Evolutionary conservation across 2,329 filamentous ascomycete genomes (phyloP).

Genomic region (Cadophora luteo-olivacea): DNA sequence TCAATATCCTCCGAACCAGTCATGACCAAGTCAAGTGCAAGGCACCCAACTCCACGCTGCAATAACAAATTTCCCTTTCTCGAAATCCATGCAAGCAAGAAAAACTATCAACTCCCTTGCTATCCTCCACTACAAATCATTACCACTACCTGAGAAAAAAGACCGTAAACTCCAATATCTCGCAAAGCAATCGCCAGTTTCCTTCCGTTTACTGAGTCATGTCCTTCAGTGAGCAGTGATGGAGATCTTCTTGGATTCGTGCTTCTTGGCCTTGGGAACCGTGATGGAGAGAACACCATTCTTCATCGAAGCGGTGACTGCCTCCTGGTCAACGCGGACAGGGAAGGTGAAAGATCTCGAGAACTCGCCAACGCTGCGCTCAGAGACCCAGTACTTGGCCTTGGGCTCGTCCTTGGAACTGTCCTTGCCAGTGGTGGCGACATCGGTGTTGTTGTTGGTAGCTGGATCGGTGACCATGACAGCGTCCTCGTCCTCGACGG

Average conservation of each 20-base stretch:
- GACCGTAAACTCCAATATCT: neutral
- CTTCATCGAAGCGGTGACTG: slow-evolving; percentile 66
- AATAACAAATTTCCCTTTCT: neutral
- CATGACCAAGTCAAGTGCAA: slow-evolving; percentile 13
- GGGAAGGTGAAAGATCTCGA: slow-evolving; percentile 73
- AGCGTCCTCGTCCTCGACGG: slow-evolving; percentile 57
- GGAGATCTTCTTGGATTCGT: slow-evolving; percentile 60
- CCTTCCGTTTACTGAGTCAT: neutral
- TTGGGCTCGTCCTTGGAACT: slow-evolving; percentile 42
- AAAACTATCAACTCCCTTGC: neutral
- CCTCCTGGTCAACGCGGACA: slow-evolving; percentile 64
- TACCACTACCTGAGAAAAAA: neutral
- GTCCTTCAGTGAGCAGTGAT: slow-evolving; percentile 44
- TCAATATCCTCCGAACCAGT: neutral
- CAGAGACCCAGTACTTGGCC: slow-evolving; percentile 73
- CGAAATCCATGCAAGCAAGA: slow-evolving; percentile 17
- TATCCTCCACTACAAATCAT: slow-evolving; percentile 16
- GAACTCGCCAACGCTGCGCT: slow-evolving; percentile 72
- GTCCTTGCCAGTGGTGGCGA: slow-evolving; percentile 25
- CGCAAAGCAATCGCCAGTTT: neutral
- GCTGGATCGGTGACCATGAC: slow-evolving; percentile 20
- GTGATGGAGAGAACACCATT: slow-evolving; percentile 69
- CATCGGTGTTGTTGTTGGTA: slow-evolving; percentile 1
- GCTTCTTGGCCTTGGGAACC: slow-evolving; percentile 71
- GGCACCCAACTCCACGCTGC: slow-evolving; percentile 16